Evolutionary conservation across 2,329 filamentous ascomycete species (phyloP).

Genomic region (Periconia sp.): DNA sequence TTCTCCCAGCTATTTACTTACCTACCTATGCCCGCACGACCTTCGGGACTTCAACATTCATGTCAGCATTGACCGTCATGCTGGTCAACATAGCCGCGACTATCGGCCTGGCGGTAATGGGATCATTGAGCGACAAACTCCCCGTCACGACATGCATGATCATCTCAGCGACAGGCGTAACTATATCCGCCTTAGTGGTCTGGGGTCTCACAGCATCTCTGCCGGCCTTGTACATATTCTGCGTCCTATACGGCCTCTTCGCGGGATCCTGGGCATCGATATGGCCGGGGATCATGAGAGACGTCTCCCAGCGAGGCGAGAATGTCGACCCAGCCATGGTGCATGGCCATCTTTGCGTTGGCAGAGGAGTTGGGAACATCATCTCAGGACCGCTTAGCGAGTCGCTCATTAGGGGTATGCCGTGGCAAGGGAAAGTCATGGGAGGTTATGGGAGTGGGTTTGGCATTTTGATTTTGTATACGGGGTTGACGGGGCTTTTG

Average conservation of each 20-base stretch:
- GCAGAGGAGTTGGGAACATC: constrained; percentile 55
- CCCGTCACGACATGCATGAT: constrained; percentile 43
- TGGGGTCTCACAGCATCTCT: constrained; percentile 48
- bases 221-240: constrained; percentile 44
- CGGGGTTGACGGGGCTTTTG: constrained; percentile 39
- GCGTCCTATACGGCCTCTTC: constrained; percentile 45
- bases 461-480: constrained; percentile 46
- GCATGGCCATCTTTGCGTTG: constrained; percentile 50
- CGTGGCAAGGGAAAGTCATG: constrained; percentile 35
- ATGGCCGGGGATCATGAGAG: constrained; percentile 48
- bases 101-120: constrained; percentile 38
- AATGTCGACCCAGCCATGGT: constrained; percentile 48
- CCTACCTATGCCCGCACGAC: constrained; percentile 35
- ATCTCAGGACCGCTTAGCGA: constrained; percentile 54
- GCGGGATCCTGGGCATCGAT: constrained; percentile 39
- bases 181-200: constrained; percentile 18
- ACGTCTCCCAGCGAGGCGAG: constrained; percentile 33
- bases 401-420: constrained; percentile 36
- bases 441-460: constrained; percentile 48
- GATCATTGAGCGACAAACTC: constrained; percentile 33
- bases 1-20: constrained; percentile 44
- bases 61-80: constrained; percentile 33
- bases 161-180: constrained; percentile 33
- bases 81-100: constrained; percentile 37
- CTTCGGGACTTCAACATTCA: constrained; percentile 28